Base-by-base conservation (phyloP, 2,329 filamentous ascomycete genomes). In the Coniochaeta prunicola region DNA sequence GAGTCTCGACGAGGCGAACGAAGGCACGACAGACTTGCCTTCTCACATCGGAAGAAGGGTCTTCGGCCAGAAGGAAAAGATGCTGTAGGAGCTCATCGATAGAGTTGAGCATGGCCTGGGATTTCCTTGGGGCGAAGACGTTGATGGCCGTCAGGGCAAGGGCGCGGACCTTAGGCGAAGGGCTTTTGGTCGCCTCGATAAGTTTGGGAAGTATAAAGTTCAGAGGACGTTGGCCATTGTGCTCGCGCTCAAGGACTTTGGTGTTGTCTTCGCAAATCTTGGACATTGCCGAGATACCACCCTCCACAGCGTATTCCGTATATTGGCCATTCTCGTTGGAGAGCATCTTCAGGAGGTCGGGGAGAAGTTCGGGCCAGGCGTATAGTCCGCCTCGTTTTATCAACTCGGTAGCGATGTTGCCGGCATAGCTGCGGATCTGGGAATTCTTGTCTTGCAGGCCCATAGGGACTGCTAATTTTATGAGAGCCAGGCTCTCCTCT, bases 221-320 rank as follows among this genome's bases (percentile, higher is more conserved):
- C 61, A 97, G 83, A 1, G 94, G 94, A 59, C 92, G 84, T 73
- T 97, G 88, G 61, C 92, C 91, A 69, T 92, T 87, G 71, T 96
- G 91, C 63, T 96, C 91, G 66, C 88, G 87, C 74, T 96, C 91
- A 58, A 99, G 79, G 60, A 91, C 81, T 70, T 89, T 91, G 68
- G 85, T 87, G 76, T 96, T 97, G 75, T 99, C 94, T 74, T 99
- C 94, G 74, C 94, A 99, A 62, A 99, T 92, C 79, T 97, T 97
- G 71, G 89, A 80, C 73, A 99, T 80, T 54, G 94, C 92, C 55
- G 90, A 86, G 89, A 97, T 96, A 65, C 91, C 92, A 61, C 92
- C 92, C 72, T 99, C 93, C 70, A 97, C 92, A 13, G 88, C 87
- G 68, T 90, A 83, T 48, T 82, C 76, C 7, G 90, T 78, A 24